A percentile compares a stretch with the other conserved stretches of the same genome.
These are phyloP conservation scores for Pseudopithomyces chartarum DNA, from an alignment of 2,329 filamentous ascomycete genomes.

Conservation along the genomic window DNA sequence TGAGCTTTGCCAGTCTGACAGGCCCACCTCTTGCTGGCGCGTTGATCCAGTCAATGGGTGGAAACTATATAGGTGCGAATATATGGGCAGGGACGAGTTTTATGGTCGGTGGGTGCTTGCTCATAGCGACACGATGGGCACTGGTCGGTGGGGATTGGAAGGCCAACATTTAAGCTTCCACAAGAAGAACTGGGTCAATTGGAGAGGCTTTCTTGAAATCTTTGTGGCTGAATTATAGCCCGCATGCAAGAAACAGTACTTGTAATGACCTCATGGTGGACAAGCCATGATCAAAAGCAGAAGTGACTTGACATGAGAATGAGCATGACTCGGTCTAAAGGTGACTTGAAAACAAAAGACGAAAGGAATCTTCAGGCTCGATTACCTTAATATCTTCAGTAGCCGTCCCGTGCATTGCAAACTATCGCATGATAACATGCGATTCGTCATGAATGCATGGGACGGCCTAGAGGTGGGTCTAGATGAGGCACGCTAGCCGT, in stretches of 20 bases:
- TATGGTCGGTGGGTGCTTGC: conserved; percentile 30
- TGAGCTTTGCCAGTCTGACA: conserved; percentile 41
- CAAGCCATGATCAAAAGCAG: no score
- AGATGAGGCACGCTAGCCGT: background rate
- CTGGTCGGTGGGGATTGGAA: conserved; percentile 36
- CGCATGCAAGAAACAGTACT: no score
- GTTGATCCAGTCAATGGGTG: conserved; percentile 33
- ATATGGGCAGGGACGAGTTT: conserved; percentile 41
- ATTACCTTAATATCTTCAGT: no score
- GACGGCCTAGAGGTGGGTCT: background rate
- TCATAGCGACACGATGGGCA: conserved; percentile 32
- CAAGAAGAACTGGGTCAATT: background rate
- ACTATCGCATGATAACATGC: no score
- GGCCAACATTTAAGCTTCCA: conserved; percentile 24
- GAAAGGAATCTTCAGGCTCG: no score
- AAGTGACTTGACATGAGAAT: no score
- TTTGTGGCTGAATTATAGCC: no score
- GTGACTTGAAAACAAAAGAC: no score
- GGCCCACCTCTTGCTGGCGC: conserved; percentile 44
- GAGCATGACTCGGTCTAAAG: no score
- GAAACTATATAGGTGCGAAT: conserved; percentile 43
- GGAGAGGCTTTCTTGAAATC: background rate
- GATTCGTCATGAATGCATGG: no score
- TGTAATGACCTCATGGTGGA: no score
- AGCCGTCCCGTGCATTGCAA: no score